Conservation (phyloP, 2,329 filamentous ascomycete species). For the Esteya vermicola region DNA sequence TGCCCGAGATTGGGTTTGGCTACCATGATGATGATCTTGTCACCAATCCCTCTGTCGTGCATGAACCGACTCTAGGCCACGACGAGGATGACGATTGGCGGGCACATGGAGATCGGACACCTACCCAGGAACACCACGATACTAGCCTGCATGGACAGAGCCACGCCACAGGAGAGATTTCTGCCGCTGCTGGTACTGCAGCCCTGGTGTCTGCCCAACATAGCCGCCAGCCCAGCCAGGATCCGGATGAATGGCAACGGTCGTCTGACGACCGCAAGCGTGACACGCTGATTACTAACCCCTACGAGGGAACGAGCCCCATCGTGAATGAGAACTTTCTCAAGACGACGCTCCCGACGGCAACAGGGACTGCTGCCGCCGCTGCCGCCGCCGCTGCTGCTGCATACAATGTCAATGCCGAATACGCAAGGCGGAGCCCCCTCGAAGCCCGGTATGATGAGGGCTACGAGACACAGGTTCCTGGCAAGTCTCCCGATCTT, state of each 20-base stretch:
- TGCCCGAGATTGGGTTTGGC: conserved; percentile 63
- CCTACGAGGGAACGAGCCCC: conserved; percentile 51
- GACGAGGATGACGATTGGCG: conserved; percentile 14
- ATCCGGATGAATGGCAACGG: conserved; percentile 49
- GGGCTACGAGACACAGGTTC: conserved; percentile 73
- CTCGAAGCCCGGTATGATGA: conserved; percentile 57
- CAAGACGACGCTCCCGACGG: conserved; percentile 12
- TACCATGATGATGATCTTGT: conserved; percentile 49
- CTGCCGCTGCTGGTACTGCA: conserved; percentile 39
- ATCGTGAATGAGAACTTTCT: conserved; percentile 37
- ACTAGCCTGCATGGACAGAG: conserved; percentile 30
- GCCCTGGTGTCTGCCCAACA: conserved; percentile 32
- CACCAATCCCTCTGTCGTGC: conserved; percentile 74
- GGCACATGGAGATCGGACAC: conserved; percentile 17
- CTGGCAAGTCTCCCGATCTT: conserved; percentile 38
- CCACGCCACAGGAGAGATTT: conserved; percentile 31
- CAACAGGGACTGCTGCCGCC: conserved; percentile 19
- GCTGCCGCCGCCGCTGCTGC: conserved; percentile 6
- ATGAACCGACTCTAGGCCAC: conserved; percentile 47
- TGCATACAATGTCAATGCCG: conserved; percentile 7
- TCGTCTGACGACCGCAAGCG: conserved; percentile 49
- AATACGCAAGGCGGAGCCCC: conserved; percentile 41
- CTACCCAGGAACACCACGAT: conserved; percentile 19
- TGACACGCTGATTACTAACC: conserved; percentile 52
- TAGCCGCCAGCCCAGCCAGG: conserved; percentile 39